Base-by-base conservation (phyloP, 371 early-diverging fungal genomes). In the Batrachochytrium dendrobatidis region DNA sequence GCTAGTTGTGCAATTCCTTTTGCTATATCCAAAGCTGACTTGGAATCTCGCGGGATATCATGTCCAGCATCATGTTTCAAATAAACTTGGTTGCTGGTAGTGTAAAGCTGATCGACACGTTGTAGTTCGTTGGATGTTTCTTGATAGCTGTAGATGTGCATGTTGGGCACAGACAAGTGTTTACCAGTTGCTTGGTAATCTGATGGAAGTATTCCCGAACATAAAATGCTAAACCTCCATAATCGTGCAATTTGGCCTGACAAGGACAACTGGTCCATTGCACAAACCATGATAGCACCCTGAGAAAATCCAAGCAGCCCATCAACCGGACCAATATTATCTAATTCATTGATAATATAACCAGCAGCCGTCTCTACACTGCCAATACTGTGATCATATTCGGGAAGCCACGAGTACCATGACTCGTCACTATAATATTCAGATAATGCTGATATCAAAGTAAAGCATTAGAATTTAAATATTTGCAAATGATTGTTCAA, bases 281-380 rank as follows among this genome's bases (percentile, higher is more conserved):
- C n/a, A 8, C 58, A 35, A 8, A 62, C 52, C 8, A 58, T 20
- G 32, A 10, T 30, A 20, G 63, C 63, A 10, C 63, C 63, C 39
- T 62, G 51, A 31, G 63, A 62, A 39, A 62, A 62, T 10, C 63
- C 63, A 18, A 62, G 43, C 17, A 62, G 32, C 7, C 53, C 63
- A 32, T 62, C 61, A 29, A 60, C 8, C 25, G 8, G 49, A 8
- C 24, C 49, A 24, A 25, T 22, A 7, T 8, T n/a, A 7, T 56
- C 58, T n/a, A 59, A 6, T 54, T 32, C 12, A 12, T 46, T 49
- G 28, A 5, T 50, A 50, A 25, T 4, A 20, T 55, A 39, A 8
- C n/a, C 7, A 12, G 29, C 49, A 7, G 49, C 24, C 3, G 5
- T n/a, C 5, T 25, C 17, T 20, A 30, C 44, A 15, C 6, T 17